These are phyloP conservation scores for Hypoxylon subgilvum DNA, from an alignment of 495 filamentous ascomycete species.

Conservation along the genomic window DNA sequence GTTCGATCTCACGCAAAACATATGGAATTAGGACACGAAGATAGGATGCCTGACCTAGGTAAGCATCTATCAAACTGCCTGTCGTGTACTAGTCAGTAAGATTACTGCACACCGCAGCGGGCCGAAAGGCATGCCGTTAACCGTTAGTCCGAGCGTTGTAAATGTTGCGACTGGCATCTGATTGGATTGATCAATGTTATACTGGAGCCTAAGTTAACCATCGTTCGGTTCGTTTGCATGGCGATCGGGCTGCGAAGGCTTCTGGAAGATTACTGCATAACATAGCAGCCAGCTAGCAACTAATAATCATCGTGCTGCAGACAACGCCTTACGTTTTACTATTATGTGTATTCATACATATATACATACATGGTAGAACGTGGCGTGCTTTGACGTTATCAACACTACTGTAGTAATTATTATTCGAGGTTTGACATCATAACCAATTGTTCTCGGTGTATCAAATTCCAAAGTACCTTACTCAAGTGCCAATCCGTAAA, in stretches of 20 bases:
- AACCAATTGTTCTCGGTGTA: no score
- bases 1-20: no score
- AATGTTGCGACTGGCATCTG: background rate
- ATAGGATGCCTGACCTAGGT: no score
- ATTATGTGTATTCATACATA: no score
- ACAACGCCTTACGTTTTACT: background rate
- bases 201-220: background rate
- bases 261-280: constrained; percentile 20
- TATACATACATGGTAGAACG: background rate
- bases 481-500: background rate
- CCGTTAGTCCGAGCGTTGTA: no score
- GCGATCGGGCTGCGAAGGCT: constrained; percentile 6
- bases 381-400: constrained; percentile 16
- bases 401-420: background rate
- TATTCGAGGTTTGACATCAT: no score
- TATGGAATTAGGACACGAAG: no score
- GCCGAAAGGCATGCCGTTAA: no score
- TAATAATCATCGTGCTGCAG: background rate
- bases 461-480: no score
- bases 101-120: no score
- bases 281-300: background rate
- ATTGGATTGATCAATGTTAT: constrained; percentile 14
- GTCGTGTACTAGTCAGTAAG: no score
- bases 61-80: no score
- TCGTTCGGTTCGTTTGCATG: background rate